These are phyloP conservation scores for Phytophthora idaei DNA, from an alignment of 352 stramenopile species.

Conservation along the genomic window DNA sequence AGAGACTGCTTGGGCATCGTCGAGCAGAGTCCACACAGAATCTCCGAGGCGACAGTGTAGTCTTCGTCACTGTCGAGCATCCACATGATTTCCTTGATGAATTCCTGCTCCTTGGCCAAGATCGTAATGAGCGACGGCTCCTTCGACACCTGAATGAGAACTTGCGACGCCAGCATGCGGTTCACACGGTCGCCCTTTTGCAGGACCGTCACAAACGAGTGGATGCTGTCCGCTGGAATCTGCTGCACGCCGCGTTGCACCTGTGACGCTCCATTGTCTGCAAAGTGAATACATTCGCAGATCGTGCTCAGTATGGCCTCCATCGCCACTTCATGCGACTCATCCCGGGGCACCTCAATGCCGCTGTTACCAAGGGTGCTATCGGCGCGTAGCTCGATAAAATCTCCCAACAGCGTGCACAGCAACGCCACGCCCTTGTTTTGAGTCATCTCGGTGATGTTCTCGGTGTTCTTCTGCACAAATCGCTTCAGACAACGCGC, in stretches of 20 bases:
- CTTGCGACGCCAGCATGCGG: conserved; percentile 74
- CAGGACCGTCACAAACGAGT: conserved; percentile 68
- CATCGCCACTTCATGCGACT: conserved; percentile 69
- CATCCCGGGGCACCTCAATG: conserved; percentile 38
- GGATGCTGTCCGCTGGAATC: conserved; percentile 58
- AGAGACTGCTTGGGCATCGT: conserved; percentile 42
- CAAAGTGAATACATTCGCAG: conserved; percentile 73
- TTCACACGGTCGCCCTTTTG: conserved; percentile 64
- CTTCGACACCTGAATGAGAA: conserved; percentile 68
- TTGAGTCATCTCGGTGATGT: conserved; percentile 67
- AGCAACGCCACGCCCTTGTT: conserved; percentile 61
- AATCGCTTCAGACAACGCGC: conserved; percentile 76
- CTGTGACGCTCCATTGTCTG: conserved; percentile 43
- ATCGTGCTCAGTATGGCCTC: conserved; percentile 80
- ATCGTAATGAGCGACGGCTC: conserved; percentile 62
- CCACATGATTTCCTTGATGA: conserved; percentile 74
- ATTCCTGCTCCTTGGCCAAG: conserved; percentile 57
- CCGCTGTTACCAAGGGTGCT: conserved; percentile 32
- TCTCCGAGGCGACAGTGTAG: conserved; percentile 72
- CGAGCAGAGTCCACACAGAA: conserved; percentile 69
- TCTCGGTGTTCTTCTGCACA: conserved; percentile 73
- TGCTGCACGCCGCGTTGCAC: conserved; percentile 48
- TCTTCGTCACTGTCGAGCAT: conserved; percentile 80
- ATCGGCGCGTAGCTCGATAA: conserved; percentile 50
- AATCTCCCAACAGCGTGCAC: conserved; percentile 59